Conservation (phyloP, 495 filamentous ascomycete species). For the Schizothecium vesticola region DNA sequence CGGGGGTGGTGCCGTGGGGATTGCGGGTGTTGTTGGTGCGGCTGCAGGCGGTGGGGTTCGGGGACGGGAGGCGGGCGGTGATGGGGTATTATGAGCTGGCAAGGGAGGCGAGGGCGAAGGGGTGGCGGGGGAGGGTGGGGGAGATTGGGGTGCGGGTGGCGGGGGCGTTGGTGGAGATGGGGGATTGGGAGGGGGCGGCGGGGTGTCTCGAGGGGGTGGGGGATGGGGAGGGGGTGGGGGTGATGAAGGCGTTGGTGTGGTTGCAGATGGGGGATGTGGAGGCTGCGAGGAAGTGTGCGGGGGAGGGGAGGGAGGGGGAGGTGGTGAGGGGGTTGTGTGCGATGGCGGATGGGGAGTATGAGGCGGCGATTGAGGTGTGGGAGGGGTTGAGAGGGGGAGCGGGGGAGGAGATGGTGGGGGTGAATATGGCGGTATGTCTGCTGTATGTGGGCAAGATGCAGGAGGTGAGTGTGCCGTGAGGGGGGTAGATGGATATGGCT, state of each 20-base stretch:
- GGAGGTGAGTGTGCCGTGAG: slow-evolving; percentile 48
- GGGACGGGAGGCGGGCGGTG: slow-evolving; percentile 76
- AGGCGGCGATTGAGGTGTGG: slow-evolving; percentile 59
- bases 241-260: slow-evolving; percentile 59
- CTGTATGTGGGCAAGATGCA: slow-evolving; percentile 73
- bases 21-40: slow-evolving; percentile 75
- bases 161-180: slow-evolving; percentile 84
- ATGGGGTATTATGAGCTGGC: slow-evolving; percentile 86
- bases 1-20: slow-evolving; percentile 78
- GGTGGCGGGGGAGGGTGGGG: slow-evolving; percentile 64
- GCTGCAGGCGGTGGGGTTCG: slow-evolving; percentile 77
- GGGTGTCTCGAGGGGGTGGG: slow-evolving; percentile 54
- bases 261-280: slow-evolving; percentile 71
- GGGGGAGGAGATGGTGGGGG: slow-evolving; percentile 56
- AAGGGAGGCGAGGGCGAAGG: slow-evolving; percentile 57
- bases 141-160: slow-evolving; percentile 76
- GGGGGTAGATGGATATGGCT: background rate
- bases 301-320: slow-evolving; percentile 15
- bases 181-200: slow-evolving; percentile 72
- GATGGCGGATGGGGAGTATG: slow-evolving; percentile 75
- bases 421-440: slow-evolving; percentile 77
- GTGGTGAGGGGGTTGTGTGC: slow-evolving; percentile 60
- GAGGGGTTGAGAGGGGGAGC: slow-evolving; percentile 42
- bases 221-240: slow-evolving; percentile 30
- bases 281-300: slow-evolving; percentile 53